phyloP scores from a whole-genome alignment of 2,329 filamentous ascomycete species.

The Pyricularia sp. region DNA sequence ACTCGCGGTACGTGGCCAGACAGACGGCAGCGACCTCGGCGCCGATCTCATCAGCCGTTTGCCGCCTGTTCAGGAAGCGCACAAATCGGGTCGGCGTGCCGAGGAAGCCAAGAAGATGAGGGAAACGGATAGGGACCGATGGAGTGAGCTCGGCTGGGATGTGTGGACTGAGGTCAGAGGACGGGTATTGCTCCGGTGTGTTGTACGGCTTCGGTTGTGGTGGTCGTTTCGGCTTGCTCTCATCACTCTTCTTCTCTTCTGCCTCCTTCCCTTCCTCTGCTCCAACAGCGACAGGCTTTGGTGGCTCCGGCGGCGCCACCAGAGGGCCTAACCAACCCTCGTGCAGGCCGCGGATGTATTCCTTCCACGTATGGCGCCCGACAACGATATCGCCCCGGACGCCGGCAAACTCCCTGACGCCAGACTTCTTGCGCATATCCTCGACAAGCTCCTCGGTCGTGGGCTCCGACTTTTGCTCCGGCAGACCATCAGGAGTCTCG shows the following conservation, averaged over 20 bases:
- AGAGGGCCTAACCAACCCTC: constrained; percentile 93
- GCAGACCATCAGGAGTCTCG: constrained; percentile 12
- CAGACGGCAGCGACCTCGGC: constrained; percentile 78
- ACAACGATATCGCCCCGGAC: constrained; percentile 76
- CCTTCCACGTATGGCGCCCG: constrained; percentile 91
- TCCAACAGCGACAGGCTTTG: constrained; percentile 9
- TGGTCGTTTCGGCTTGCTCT: constrained; percentile 43
- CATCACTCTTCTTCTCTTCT: constrained; percentile 27
- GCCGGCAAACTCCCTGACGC: constrained; percentile 59
- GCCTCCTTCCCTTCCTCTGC: constrained; percentile 23
- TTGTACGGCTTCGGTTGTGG: constrained; percentile 64
- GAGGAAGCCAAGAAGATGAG: constrained; percentile 83
- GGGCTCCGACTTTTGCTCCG: constrained; percentile 23
- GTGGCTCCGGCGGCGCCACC: constrained; percentile 38
- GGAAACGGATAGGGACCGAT: constrained; percentile 60
- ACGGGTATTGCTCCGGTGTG: constrained; percentile 55
- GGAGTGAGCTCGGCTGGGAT: constrained; percentile 63
- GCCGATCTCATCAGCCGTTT: constrained; percentile 77
- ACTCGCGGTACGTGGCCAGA: constrained; percentile 45
- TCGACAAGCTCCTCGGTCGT: constrained; percentile 49
- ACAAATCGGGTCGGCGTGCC: constrained; percentile 79
- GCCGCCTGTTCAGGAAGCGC: constrained; percentile 74
- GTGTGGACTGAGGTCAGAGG: constrained; percentile 47
- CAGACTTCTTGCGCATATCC: constrained; percentile 49
- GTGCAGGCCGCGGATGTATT: constrained; percentile 84